These are phyloP conservation scores for Metarhizium anisopliae DNA, from an alignment of 2,329 filamentous ascomycete species.

Conservation along the genomic window DNA sequence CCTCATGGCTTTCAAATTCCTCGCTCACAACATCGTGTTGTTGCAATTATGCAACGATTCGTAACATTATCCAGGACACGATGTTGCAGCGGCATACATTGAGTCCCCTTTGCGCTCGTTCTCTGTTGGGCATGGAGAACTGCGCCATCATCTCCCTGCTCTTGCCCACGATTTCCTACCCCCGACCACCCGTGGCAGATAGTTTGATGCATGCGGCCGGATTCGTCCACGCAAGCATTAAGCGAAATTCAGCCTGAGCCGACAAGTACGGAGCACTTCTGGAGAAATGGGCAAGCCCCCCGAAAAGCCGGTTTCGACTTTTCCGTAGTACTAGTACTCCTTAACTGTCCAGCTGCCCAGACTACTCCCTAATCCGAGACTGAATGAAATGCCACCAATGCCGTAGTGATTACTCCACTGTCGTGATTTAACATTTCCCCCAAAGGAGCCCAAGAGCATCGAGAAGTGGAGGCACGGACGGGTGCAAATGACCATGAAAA, in stretches of 20 bases:
- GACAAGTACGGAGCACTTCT: background rate
- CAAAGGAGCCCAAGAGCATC: no score
- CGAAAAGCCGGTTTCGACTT: background rate
- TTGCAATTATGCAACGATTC: background rate
- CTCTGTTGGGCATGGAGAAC: background rate
- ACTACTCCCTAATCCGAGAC: no score
- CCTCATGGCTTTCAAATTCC: background rate
- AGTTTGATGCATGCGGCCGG: slow-evolving; percentile 9
- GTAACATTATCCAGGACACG: background rate
- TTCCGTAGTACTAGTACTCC: background rate
- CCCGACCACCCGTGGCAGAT: slow-evolving; percentile 1
- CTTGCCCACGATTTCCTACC: background rate
- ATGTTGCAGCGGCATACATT: background rate
- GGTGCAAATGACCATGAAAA: background rate
- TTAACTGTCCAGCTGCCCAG: no score
- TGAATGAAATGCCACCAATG: background rate
- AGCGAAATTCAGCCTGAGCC: slow-evolving; percentile 2
- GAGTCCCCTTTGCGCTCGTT: background rate
- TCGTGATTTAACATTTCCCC: no score
- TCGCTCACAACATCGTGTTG: background rate
- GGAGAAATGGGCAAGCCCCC: background rate
- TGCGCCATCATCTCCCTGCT: background rate
- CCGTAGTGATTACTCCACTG: background rate
- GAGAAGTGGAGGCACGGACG: no score
- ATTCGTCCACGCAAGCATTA: slow-evolving; percentile 5